Conservation (phyloP, 1,139 yeast genomes). For the Trichomonascaceae sp. region DNA sequence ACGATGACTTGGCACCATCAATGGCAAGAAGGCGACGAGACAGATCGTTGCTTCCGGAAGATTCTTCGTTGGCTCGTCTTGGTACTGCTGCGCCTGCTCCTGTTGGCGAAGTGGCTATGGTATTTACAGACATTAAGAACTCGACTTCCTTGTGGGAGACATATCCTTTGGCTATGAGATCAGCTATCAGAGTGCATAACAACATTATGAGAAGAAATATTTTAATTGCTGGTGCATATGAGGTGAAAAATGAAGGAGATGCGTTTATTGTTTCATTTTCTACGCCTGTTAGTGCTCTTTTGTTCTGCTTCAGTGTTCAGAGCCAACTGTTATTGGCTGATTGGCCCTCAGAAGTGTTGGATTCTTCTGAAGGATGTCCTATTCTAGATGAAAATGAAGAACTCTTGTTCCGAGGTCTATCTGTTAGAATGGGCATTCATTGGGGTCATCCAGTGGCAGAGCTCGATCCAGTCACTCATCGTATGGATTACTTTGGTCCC, state of each 20-base stretch:
- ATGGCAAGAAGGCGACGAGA: constrained; percentile 46
- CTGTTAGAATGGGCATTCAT: constrained; percentile 96
- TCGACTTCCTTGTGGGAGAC: constrained; percentile 93
- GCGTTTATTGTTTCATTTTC: constrained; percentile 99
- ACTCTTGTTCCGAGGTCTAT: constrained; percentile 73
- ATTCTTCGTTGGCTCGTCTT: constrained; percentile 70
- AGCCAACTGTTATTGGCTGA: constrained; percentile 75
- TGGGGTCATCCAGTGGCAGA: constrained; percentile 99
- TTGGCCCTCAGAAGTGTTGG: constrained; percentile 93
- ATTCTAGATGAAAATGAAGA: constrained; percentile 61
- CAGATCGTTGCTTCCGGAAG: constrained; percentile 55
- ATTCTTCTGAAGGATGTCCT: constrained; percentile 78
- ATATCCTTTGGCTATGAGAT: constrained; percentile 89
- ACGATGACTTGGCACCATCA: constrained; percentile 36
- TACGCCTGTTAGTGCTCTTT: constrained; percentile 79
- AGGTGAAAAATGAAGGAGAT: constrained; percentile 98
- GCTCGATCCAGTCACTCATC: constrained; percentile 83
- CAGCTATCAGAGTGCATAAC: constrained; percentile 92
- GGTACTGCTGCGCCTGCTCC: constrained; percentile 96
- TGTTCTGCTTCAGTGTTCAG: constrained; percentile 95
- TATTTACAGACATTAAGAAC: constrained; percentile 93
- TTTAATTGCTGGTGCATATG: constrained; percentile 92
- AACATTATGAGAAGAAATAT: constrained; percentile 90
- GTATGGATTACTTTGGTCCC: constrained; percentile 99
- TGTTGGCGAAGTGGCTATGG: constrained; percentile 88